Percentiles rank a stretch among this genome's conserved stretches.
Evolutionary conservation across 257 asterid genomes (phyloP).

Genomic region (Pogostemon cablin): DNA sequence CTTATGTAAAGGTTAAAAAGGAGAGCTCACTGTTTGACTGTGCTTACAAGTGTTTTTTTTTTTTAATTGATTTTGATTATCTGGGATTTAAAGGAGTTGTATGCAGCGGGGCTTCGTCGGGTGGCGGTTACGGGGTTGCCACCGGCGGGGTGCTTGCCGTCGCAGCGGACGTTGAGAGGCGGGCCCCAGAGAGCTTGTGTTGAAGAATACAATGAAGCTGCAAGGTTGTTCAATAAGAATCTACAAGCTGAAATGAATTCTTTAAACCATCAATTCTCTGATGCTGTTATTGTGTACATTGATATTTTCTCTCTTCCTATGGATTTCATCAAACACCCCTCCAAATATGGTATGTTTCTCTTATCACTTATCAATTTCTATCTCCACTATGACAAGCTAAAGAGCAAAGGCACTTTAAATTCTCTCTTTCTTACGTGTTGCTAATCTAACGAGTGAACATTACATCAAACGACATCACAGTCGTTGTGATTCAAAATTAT

Average conservation of each 20-base stretch:
- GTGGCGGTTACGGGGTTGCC: slow-evolving; percentile 60
- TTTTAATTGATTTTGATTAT: too few relatives aligned
- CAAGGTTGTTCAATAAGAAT: slow-evolving; percentile 48
- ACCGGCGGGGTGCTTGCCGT: slow-evolving; percentile 76
- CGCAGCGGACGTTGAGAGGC: slow-evolving; percentile 69
- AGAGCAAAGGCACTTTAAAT: too few relatives aligned
- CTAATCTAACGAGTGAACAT: too few relatives aligned
- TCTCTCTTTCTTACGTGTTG: too few relatives aligned
- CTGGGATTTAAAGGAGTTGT: slow-evolving; percentile 44
- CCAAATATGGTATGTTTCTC: slow-evolving; percentile 22
- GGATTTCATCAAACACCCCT: slow-evolving; percentile 51
- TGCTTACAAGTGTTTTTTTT: too few relatives aligned
- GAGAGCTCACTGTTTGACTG: too few relatives aligned
- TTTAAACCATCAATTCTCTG: slow-evolving; percentile 35
- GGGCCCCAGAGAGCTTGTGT: slow-evolving; percentile 57
- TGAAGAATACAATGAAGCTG: slow-evolving; percentile 47
- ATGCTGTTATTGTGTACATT: slow-evolving; percentile 45
- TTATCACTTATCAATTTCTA: too few relatives aligned
- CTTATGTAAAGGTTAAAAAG: slow-evolving; percentile 48
- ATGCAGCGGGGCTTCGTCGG: slow-evolving; percentile 53
- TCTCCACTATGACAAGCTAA: too few relatives aligned
- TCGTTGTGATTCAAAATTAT: too few relatives aligned
- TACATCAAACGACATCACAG: too few relatives aligned
- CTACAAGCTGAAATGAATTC: slow-evolving; percentile 43
- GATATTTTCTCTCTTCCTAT: slow-evolving; percentile 54